These are phyloP conservation scores for Pichia sp. DNA, from an alignment of 1,139 yeast genomes.

Conservation along the genomic window DNA sequence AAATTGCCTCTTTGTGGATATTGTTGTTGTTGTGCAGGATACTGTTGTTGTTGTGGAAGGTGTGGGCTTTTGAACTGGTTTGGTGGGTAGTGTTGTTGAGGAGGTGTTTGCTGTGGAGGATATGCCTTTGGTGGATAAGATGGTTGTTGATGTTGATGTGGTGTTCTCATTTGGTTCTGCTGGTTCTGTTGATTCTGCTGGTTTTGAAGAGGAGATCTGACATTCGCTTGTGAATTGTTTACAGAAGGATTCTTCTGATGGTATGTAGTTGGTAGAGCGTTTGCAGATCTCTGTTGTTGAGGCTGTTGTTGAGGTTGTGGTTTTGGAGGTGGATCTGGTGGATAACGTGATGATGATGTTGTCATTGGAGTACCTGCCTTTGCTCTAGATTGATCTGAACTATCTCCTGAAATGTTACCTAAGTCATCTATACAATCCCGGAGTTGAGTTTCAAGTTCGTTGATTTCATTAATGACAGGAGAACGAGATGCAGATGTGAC, in stretches of 20 bases:
- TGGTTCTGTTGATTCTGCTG: no score
- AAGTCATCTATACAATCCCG: constrained; percentile 23
- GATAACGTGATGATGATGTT: neutral
- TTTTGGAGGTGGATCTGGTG: neutral
- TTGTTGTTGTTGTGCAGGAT: neutral
- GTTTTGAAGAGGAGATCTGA: neutral
- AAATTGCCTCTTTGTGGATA: neutral
- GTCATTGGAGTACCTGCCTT: neutral
- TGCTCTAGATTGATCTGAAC: no score
- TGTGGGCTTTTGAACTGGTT: no score
- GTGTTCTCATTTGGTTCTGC: neutral
- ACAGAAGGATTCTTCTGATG: no score
- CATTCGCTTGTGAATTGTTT: neutral
- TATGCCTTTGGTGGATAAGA: neutral
- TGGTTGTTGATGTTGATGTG: neutral
- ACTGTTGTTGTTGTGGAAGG: neutral
- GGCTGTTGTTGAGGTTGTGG: no score
- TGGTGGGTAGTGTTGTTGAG: neutral
- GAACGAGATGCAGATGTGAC: constrained; percentile 1
- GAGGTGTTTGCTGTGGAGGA: neutral
- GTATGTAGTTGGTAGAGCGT: no score
- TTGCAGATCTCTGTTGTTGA: no score
- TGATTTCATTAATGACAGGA: constrained; percentile 16
- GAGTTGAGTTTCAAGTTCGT: constrained; percentile 28
- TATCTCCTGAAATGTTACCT: constrained; percentile 1